Evolutionary conservation across 345 rosid species (phyloP).

Genomic region (Dipteronia sinensis): DNA sequence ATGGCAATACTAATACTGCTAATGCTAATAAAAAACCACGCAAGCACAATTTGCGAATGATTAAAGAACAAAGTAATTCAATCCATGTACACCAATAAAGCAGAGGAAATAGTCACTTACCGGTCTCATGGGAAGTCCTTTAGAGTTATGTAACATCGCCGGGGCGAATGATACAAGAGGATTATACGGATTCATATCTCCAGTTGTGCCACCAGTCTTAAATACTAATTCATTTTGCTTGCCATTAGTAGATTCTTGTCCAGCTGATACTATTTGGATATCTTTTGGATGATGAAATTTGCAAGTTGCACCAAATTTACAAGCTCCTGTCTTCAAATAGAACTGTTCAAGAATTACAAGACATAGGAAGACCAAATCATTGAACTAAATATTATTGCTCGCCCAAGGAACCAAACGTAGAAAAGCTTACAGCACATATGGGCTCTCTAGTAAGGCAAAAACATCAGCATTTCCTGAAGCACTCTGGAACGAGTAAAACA

Average conservation of each 20-base stretch:
- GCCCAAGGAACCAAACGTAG: constrained; percentile 3
- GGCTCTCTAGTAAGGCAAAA: constrained; percentile 71
- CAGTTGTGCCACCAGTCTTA: constrained; percentile 35
- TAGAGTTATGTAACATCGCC: constrained; percentile 65
- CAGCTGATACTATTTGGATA: constrained; percentile 44
- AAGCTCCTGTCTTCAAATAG: constrained; percentile 84
- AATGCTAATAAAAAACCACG: not conserved
- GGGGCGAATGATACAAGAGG: constrained; percentile 45
- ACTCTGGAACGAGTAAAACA: constrained; percentile 48
- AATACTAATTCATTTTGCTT: constrained; percentile 37
- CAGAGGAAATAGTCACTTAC: constrained; percentile 33
- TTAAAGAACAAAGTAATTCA: not conserved
- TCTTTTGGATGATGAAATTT: constrained; percentile 96
- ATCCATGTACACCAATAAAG: not conserved
- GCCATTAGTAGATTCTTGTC: constrained; percentile 45
- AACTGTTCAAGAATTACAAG: constrained; percentile 54
- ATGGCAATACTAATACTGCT: too few relatives aligned
- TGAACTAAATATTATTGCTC: not conserved
- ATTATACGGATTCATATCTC: constrained; percentile 30
- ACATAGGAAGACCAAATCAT: constrained; percentile 24
- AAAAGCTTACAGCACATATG: constrained; percentile 73
- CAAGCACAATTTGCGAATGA: not conserved
- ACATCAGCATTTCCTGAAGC: constrained; percentile 42
- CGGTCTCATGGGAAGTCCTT: constrained; percentile 89
- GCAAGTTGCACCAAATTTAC: constrained; percentile 91